phyloP scores from a whole-genome alignment of 495 filamentous ascomycete species.

The Massariosphaeria phaeospora region DNA sequence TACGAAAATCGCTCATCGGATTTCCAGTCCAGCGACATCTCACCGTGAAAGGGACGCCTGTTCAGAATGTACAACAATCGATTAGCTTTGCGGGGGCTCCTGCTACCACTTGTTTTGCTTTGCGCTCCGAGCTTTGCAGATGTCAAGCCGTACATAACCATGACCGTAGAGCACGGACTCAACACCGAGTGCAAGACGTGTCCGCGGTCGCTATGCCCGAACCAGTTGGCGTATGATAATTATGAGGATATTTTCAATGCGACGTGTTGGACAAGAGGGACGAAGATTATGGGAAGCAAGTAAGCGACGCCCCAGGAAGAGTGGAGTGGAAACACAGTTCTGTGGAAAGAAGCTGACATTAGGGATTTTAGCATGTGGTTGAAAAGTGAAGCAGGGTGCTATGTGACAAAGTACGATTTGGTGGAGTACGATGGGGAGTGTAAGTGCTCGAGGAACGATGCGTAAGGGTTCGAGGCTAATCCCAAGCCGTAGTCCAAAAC shows the following conservation, averaged over 20 bases:
- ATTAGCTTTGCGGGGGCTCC: neutral
- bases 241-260: constrained; percentile 19
- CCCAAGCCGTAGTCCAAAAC: constrained; percentile 1
- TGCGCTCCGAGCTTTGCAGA: neutral
- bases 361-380: constrained; percentile 20
- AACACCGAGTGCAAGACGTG: constrained; percentile 33
- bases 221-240: constrained; percentile 13
- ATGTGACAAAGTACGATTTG: constrained; percentile 31
- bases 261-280: constrained; percentile 30
- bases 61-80: too few relatives aligned
- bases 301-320: constrained; percentile 7
- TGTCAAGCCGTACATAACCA: constrained; percentile 20
- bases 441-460: constrained; percentile 8
- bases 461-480: constrained; percentile 1
- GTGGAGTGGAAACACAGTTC: neutral
- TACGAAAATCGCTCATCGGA: too few relatives aligned
- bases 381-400: constrained; percentile 22
- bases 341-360: constrained; percentile 1
- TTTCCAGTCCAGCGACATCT: too few relatives aligned
- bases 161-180: constrained; percentile 15
- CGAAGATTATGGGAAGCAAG: constrained; percentile 24
- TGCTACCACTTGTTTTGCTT: constrained; percentile 8
- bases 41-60: too few relatives aligned
- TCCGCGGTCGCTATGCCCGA: constrained; percentile 27
- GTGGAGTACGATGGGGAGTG: constrained; percentile 24